Evolutionary conservation across 495 filamentous ascomycete genomes (phyloP).

Genomic region (Hypoxylon lienhwacheense): DNA sequence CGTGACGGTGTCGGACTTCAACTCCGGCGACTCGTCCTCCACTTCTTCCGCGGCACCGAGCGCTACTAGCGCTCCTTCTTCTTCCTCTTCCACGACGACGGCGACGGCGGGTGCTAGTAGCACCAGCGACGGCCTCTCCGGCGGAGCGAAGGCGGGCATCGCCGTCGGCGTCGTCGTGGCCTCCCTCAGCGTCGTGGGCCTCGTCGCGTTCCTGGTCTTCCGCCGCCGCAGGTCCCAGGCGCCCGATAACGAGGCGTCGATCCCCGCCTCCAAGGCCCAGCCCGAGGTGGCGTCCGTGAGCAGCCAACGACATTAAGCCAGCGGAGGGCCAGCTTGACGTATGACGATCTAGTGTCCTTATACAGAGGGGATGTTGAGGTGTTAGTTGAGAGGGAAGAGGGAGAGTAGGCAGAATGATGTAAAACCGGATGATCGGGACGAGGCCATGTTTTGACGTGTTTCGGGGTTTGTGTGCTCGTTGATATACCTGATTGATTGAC

Average conservation of each 20-base stretch:
- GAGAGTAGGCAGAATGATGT: neutral
- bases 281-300: conserved; percentile 33
- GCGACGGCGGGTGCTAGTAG: neutral
- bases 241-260: conserved; percentile 10
- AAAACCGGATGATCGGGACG: neutral
- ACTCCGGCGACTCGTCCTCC: conserved; percentile 27
- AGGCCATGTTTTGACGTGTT: neutral
- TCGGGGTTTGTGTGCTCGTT: neutral
- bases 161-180: conserved; percentile 52
- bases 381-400: neutral
- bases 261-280: conserved; percentile 6
- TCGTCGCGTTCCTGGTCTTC: conserved; percentile 30
- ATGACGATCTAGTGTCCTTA: neutral
- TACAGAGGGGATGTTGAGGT: neutral
- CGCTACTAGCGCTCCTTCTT: conserved; percentile 8
- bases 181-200: conserved; percentile 31
- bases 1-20: conserved; percentile 45
- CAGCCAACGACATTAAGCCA: conserved; percentile 20
- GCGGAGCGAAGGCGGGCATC: conserved; percentile 52
- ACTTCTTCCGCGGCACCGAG: conserved; percentile 14
- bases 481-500: neutral
- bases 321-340: too few relatives aligned
- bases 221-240: conserved; percentile 20
- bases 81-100: too few relatives aligned
- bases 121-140: conserved; percentile 40